Conservation (phyloP, 805 yeast genomes). For the Torulaspora indica region DNA sequence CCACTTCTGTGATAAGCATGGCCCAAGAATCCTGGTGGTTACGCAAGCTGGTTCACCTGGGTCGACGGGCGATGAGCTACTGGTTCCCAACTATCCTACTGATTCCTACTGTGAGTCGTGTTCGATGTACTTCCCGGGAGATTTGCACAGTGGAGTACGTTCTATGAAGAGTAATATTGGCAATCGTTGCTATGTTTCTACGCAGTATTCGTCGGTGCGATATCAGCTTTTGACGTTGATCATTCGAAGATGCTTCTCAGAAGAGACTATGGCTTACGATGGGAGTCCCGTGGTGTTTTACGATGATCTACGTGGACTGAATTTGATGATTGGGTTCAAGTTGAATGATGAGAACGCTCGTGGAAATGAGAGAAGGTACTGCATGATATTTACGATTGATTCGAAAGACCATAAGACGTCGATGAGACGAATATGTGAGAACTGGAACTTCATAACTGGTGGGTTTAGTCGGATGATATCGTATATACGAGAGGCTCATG, state of each 20-base stretch:
- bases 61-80: constrained; percentile 24
- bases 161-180: constrained; percentile 35
- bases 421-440: constrained; percentile 39
- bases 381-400: constrained; percentile 54
- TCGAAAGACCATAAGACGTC: constrained; percentile 40
- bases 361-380: constrained; percentile 67
- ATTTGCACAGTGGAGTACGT: constrained; percentile 19
- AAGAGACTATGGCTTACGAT: constrained; percentile 58
- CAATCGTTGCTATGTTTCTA: constrained; percentile 41
- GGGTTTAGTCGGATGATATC: constrained; percentile 41
- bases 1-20: constrained; percentile 76
- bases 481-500: constrained; percentile 36
- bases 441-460: constrained; percentile 49
- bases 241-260: constrained; percentile 60
- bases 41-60: constrained; percentile 44
- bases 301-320: constrained; percentile 56
- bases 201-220: constrained; percentile 56
- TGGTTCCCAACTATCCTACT: constrained; percentile 41
- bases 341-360: constrained; percentile 61
- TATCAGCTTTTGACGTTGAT: constrained; percentile 55
- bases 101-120: constrained; percentile 59
- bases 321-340: constrained; percentile 57
- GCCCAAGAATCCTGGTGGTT: constrained; percentile 62
- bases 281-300: constrained; percentile 60
- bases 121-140: constrained; percentile 47